phyloP scores from a whole-genome alignment of 176 grass and related monocot genomes.

The Pharus latifolius region DNA sequence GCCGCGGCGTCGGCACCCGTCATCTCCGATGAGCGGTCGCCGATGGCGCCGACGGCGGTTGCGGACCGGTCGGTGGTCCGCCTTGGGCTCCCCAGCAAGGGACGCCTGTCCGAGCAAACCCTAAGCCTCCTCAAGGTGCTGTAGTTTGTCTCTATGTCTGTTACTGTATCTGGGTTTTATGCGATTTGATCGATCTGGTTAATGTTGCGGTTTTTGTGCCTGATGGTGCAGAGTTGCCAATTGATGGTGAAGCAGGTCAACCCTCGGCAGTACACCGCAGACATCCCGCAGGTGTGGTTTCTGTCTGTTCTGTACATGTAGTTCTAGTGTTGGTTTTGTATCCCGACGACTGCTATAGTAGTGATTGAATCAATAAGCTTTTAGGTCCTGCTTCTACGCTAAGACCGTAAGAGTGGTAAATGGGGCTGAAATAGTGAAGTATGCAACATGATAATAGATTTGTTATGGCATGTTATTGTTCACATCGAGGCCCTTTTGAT shows the following conservation, averaged over 20 bases:
- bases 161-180: background rate
- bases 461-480: background rate
- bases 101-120: conserved; percentile 90
- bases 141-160: background rate
- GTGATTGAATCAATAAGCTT: background rate
- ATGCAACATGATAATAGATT: background rate
- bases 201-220: background rate
- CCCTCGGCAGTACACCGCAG: conserved; percentile 81
- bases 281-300: conserved; percentile 69
- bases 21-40: conserved; percentile 5
- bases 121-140: conserved; percentile 71
- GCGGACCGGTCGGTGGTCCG: conserved; percentile 56
- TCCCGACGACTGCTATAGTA: background rate
- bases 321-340: background rate
- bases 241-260: conserved; percentile 67
- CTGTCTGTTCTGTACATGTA: background rate
- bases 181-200: background rate
- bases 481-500: background rate
- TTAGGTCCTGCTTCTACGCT: background rate
- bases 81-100: conserved; percentile 86
- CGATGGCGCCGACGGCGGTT: background rate
- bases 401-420: no score
- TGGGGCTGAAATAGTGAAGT: background rate
- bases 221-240: conserved; percentile 66
- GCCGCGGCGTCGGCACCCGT: conserved; percentile 6